Base-by-base conservation (phyloP, 2,329 filamentous ascomycete species). In the Fusarium sp. region DNA sequence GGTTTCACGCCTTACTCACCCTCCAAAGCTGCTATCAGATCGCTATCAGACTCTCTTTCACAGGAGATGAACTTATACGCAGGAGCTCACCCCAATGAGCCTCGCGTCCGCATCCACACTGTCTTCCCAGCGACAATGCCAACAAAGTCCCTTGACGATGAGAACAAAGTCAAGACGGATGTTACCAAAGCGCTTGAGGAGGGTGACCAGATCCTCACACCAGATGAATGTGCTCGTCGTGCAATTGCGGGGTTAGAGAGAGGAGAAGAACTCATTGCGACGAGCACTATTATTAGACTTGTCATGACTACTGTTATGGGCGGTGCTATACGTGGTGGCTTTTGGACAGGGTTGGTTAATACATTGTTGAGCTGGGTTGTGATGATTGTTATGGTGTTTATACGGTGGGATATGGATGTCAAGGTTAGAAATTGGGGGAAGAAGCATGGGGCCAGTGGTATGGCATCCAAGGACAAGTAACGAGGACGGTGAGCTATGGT, bases 221-320 rank as follows among this genome's bases (percentile, higher is more conserved):
- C 70, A 0, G 68, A 60, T 4, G 70, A 72, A 44, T 72, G 70
- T 18, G 70, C 70, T 4, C 54, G 60, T 4, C 61, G 61, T 35
- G 70, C 70, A 1, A 72, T 72, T 33, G 65, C 44, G 1, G 70
- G 70, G 1, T 12, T 72, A 1, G 70, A 72, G 14, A 67, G 29
- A 0, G 70, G 70, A 7, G 39, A 72, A 17, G 70, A 72, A n/a
- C 56, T 72, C 7, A 14, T 72, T 15, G 70, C 70, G 0, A 73
- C 70, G 1, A 72, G 70, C 8, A 72, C 70, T 6, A 72, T 73
- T 8, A 72, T 72, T 4, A 59, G 70, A 7, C 36, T 72, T 0
- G 70, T 73, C 5, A 73, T 73, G 70, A 72, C 70, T 11, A 72
- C 44, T 36, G 70, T 73, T 0, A 71, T 72, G 70, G 70, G 70